Evolutionary conservation across 2,329 filamentous ascomycete genomes (phyloP), one percentile per base, ranked within the genome.

Genomic region (Aspergillus nomiae): DNA sequence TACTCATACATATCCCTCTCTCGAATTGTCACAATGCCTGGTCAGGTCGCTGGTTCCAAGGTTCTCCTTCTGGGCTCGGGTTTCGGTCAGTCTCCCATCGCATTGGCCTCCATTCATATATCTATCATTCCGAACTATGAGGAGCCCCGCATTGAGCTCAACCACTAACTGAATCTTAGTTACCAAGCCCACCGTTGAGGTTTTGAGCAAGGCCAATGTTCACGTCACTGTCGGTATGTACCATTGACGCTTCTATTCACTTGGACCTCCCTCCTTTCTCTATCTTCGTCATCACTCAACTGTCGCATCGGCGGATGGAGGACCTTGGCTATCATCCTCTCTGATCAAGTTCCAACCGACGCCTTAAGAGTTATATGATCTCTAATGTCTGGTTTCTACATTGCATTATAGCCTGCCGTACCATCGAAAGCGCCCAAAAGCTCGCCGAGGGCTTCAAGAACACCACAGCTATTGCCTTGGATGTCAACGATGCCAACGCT

Each of bases 391-490:
- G 8, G 28, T 24, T 26, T 24, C 28, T 38, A 21, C 53, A 48
- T n/a, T 34, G 34, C 51, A 21, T 21, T 45, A 38, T 69, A 92
- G 92, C 93, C 71, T 96, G 92, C 86, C 85, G 93, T 77, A 94
- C 91, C 51, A 85, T 96, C 61, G 87, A 89, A 71, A 87, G 83
- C 59, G 92, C 94, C 62, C 83, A 96, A 85, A 87, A 87, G 72
- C 89, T 97, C 67, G 86, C 87, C 53, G 86, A 83, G 65, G 90
- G 90, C 71, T 86, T 94, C 77, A 85, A 89, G 78, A 87, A 91
- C 77, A 87, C 92, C 70, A 85, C 80, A 58, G 86, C 94, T 69
- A 91, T 96, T 81, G 88, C 91, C 61, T 88, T 98, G 76, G 92
- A 98, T 76, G 94, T 97, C 70, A 90, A 81, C 74, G 84, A 97